phyloP scores from a whole-genome alignment of 768 basidiomycete species.

The Dioszegia aurantiaca region DNA sequence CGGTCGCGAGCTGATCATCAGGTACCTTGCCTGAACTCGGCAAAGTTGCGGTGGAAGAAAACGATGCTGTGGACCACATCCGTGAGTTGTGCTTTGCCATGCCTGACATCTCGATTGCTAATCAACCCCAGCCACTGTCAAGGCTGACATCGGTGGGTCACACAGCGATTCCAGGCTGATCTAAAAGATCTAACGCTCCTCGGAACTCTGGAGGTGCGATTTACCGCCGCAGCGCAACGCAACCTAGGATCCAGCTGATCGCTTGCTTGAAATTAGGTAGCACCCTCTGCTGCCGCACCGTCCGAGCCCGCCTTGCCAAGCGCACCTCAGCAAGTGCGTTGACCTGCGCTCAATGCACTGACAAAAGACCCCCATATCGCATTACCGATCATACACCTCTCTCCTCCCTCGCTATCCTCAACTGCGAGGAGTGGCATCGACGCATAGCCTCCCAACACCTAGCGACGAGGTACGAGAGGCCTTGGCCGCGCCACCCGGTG shows the following conservation, averaged over 20 bases:
- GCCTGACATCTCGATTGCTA: neutral
- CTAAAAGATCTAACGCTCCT: neutral
- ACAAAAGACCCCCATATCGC: conserved; percentile 7
- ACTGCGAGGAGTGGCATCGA: conserved; percentile 5
- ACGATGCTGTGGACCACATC: neutral
- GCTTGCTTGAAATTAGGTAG: neutral
- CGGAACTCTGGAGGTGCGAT: conserved; percentile 7
- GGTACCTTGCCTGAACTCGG: neutral
- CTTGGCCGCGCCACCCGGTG: neutral
- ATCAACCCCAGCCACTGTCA: neutral
- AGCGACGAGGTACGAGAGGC: neutral
- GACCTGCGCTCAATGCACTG: conserved; percentile 11
- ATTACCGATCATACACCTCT: conserved; percentile 25
- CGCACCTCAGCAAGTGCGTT: conserved; percentile 6
- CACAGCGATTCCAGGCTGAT: neutral
- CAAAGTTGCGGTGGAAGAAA: neutral
- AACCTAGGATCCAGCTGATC: neutral
- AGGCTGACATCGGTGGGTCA: neutral
- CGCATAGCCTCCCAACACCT: neutral
- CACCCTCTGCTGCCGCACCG: neutral
- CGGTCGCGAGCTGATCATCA: neutral
- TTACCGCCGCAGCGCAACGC: neutral
- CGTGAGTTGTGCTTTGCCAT: neutral
- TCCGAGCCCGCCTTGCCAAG: neutral
- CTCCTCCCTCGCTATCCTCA: conserved; percentile 37